Evolutionary conservation across 352 stramenopile species (phyloP).

Genomic region (Phytophthora nicotianae): DNA sequence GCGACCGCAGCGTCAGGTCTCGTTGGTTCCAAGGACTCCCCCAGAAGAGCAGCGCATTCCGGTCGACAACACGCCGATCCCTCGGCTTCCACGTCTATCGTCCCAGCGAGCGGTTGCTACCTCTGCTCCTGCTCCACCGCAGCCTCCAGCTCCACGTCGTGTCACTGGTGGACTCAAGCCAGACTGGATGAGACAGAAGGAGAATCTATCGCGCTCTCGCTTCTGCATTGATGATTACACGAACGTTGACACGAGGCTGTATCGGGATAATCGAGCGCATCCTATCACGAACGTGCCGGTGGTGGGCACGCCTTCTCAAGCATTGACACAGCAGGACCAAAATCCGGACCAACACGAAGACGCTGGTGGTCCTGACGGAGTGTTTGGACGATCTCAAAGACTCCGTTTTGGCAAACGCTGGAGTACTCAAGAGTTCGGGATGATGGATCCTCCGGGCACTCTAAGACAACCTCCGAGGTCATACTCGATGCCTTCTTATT

Average conservation of each 20-base stretch:
- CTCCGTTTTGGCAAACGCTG: slow-evolving; percentile 69
- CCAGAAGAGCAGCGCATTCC: slow-evolving; percentile 19
- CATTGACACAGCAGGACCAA: slow-evolving; percentile 5
- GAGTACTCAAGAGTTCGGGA: slow-evolving; percentile 58
- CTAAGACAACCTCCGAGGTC: slow-evolving; percentile 14
- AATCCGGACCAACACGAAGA: slow-evolving; percentile 42
- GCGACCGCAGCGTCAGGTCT: slow-evolving; percentile 19
- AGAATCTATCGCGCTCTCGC: slow-evolving; percentile 60
- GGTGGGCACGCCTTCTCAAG: slow-evolving; percentile 18
- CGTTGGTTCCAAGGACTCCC: slow-evolving; percentile 1
- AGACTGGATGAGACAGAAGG: slow-evolving; percentile 72
- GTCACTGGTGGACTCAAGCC: slow-evolving; percentile 57
- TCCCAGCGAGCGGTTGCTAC: slow-evolving; percentile 12
- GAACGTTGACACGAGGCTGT: slow-evolving; percentile 56
- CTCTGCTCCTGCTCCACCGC: slow-evolving; percentile 5
- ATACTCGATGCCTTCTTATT: slow-evolving; percentile 31
- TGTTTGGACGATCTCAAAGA: slow-evolving; percentile 61
- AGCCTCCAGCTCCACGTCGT: slow-evolving; percentile 23
- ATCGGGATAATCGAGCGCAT: slow-evolving; percentile 33
- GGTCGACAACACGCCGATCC: slow-evolving; percentile 38
- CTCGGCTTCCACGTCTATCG: slow-evolving; percentile 13
- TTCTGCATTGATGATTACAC: slow-evolving; percentile 66
- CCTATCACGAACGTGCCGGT: slow-evolving; percentile 30
- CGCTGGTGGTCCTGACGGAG: slow-evolving; percentile 51
- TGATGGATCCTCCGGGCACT: slow-evolving; percentile 31